Conservation (phyloP, 371 early-diverging fungal genomes). For the Parasitella parasitica region DNA sequence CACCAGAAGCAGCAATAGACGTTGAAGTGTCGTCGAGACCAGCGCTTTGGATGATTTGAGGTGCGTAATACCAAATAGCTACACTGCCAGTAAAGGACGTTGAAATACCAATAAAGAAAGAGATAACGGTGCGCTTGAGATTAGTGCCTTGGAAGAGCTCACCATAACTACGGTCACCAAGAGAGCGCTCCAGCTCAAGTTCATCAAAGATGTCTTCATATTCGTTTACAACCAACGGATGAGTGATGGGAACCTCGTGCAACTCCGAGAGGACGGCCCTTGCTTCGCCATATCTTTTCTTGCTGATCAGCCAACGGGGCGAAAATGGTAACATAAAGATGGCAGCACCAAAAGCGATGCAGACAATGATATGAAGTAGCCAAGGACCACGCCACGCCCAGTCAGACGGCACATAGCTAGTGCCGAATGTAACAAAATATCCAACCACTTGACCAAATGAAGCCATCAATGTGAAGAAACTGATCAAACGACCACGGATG, state of each 20-base stretch:
- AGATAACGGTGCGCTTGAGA: conserved; percentile 32
- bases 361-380: conserved; percentile 31
- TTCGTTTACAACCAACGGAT: conserved; percentile 34
- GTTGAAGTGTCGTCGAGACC: conserved; percentile 36
- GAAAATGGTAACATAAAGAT: conserved; percentile 46
- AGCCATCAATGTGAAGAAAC: conserved; percentile 39
- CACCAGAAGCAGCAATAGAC: conserved; percentile 45
- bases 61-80: conserved; percentile 54
- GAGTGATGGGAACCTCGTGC: conserved; percentile 30
- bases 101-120: conserved; percentile 52
- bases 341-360: conserved; percentile 8
- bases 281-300: conserved; percentile 45
- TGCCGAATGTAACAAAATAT: conserved; percentile 49
- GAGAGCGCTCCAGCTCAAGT: conserved; percentile 34
- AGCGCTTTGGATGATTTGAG: conserved; percentile 38
- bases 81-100: conserved; percentile 68
- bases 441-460: conserved; percentile 42
- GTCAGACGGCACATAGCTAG: conserved; percentile 28
- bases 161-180: conserved; percentile 34
- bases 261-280: conserved; percentile 33
- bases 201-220: conserved; percentile 38
- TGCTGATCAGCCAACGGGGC: conserved; percentile 59
- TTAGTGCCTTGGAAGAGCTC: conserved; percentile 40
- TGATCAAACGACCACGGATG: conserved; percentile 48
- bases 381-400: conserved; percentile 50